Evolutionary conservation across 768 basidiomycete genomes (phyloP), one percentile per base, ranked within the genome.

Genomic region (Kwoniella sp.): DNA sequence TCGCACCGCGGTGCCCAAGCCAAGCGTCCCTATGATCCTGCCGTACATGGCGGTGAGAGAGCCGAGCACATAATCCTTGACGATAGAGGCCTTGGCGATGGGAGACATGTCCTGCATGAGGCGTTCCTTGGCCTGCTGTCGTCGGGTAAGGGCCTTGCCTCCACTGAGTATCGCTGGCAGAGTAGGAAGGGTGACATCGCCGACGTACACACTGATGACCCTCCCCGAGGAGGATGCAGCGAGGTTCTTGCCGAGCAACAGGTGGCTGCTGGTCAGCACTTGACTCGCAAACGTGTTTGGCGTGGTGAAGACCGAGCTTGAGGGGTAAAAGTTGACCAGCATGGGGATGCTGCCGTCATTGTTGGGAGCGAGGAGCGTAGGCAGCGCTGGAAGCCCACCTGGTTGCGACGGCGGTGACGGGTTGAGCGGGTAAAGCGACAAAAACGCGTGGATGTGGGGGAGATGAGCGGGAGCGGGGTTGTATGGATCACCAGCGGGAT

Each of bases 371-470:
- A 73, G 46, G 12, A 73, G 57, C 5, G 64, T 62, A 0, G 71
- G 71, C 15, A 73, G 50, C 10, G 71, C 71, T 11, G 71, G 71
- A 7, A 73, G 59, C 15, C 57, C 52, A 10, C 57, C 57, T 1
- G 66, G 62, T 25, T 68, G 67, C 10, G 60, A 57, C 9, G 67
- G 61, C 3, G 69, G 69, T 9, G 56, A 55, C 19, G 71, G 69
- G 38, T 70, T 56, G 10, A 73, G 63, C 1, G 71, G 67, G 51
- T 73, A 73, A 0, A 73, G 60, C 17, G 71, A 73, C 25, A 73
- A 36, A 57, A 70, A 68, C 2, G 71, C 57, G 53, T 69, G 64
- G 48, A 73, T 65, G 23, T 60, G 59, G 5, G 71, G 69, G 20
- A 63, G 31, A 32, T 63, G 63, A 23, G 44, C 48, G 12, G 71